Evolutionary conservation across 306 rosid species (phyloP).

Genomic region (Hippophae gyantsensis): DNA sequence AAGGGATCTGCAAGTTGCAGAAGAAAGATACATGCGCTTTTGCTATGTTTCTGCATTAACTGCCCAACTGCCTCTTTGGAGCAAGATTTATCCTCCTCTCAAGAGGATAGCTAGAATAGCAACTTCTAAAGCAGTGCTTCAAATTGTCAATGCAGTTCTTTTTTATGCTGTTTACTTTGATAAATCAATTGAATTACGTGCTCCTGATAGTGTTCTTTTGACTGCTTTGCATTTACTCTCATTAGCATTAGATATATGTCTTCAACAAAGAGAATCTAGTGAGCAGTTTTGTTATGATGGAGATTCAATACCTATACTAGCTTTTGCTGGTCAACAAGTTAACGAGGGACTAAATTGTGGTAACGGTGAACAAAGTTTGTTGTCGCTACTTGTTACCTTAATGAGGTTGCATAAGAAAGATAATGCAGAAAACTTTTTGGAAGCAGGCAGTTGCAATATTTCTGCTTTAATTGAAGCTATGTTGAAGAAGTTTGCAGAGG

Average conservation of each 20-base stretch:
- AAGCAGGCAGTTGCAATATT: slow-evolving; percentile 58
- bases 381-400: slow-evolving; percentile 77
- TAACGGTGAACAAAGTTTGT: slow-evolving; percentile 64
- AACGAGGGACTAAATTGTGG: slow-evolving; percentile 32
- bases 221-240: slow-evolving; percentile 83
- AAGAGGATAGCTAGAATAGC: slow-evolving; percentile 68
- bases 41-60: slow-evolving; percentile 56
- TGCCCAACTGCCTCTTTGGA: slow-evolving; percentile 74
- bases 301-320: slow-evolving; percentile 54
- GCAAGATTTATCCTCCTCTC: slow-evolving; percentile 68
- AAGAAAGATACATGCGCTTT: slow-evolving; percentile 85
- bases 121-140: slow-evolving; percentile 71
- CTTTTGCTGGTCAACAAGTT: slow-evolving; percentile 52
- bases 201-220: slow-evolving; percentile 76
- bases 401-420: slow-evolving; percentile 63
- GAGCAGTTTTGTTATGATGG: slow-evolving; percentile 27
- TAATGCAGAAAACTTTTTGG: slow-evolving; percentile 36
- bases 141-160: slow-evolving; percentile 71
- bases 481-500: slow-evolving; percentile 77
- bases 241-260: slow-evolving; percentile 65
- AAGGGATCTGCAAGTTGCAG: slow-evolving; percentile 87
- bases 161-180: slow-evolving; percentile 71
- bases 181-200: slow-evolving; percentile 58
- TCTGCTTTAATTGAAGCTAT: slow-evolving; percentile 55
- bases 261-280: slow-evolving; percentile 48